Evolutionary conservation across 75 land plant genomes (phyloP).

Genomic region (Selaginella tamariscina): DNA sequence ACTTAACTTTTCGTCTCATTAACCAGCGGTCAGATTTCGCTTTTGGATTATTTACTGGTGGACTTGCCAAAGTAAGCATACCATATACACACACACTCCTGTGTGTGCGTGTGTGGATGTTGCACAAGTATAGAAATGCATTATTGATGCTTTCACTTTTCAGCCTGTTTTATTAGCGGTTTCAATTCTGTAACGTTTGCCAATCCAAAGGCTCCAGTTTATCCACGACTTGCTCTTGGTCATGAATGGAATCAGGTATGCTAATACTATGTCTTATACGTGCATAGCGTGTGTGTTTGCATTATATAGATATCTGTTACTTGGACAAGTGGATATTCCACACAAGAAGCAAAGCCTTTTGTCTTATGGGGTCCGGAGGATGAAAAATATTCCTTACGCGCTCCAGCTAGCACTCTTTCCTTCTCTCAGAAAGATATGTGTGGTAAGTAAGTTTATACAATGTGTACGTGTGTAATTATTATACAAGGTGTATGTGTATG

Average conservation of each 20-base stretch:
- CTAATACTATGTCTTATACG: conserved; percentile 14
- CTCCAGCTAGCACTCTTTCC: conserved; percentile 71
- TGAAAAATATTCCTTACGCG: conserved; percentile 13
- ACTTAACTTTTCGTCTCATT: conserved; percentile 62
- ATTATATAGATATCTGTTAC: conserved; percentile 74
- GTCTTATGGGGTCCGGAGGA: conserved; percentile 62
- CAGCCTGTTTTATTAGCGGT: conserved; percentile 84
- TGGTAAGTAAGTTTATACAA: conserved; percentile 35
- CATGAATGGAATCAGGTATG: conserved; percentile 74
- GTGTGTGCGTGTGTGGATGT: background rate
- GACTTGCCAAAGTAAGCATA: conserved; percentile 49
- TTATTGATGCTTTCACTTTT: conserved; percentile 7
- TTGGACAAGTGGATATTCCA: conserved; percentile 97
- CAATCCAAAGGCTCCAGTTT: conserved; percentile 76
- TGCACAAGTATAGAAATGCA: background rate
- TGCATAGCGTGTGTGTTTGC: no score
- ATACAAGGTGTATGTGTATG: background rate
- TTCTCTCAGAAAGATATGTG: conserved; percentile 72
- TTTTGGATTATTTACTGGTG: conserved; percentile 83
- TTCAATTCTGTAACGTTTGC: conserved; percentile 55
- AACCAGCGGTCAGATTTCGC: conserved; percentile 81
- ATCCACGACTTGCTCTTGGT: conserved; percentile 77
- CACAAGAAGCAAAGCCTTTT: conserved; percentile 58
- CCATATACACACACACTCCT: background rate
- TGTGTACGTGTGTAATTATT: background rate